These are phyloP conservation scores for Termitomyces sp. DNA, from an alignment of 768 basidiomycete genomes.

Conservation along the genomic window DNA sequence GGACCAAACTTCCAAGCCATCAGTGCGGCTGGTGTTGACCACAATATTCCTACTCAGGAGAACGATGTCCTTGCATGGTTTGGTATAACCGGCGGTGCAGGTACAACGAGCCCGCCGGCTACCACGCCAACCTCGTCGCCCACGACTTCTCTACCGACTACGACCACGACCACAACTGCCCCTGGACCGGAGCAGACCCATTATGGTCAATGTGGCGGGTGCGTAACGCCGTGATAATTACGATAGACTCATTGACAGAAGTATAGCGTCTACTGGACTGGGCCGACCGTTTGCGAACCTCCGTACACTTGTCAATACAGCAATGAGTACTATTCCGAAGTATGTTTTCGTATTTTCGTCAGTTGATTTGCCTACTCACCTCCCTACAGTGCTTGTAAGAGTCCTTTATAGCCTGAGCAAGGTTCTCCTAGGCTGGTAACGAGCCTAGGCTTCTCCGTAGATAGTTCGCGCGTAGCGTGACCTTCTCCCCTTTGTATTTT, in stretches of 20 bases:
- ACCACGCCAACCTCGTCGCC: constrained; percentile 14
- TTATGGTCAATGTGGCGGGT: constrained; percentile 20
- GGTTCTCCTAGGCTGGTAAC: background rate
- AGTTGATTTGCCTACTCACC: background rate
- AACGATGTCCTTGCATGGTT: constrained; percentile 46
- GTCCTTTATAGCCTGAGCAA: background rate
- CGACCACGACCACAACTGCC: constrained; percentile 15
- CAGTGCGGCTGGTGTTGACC: constrained; percentile 44
- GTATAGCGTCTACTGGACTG: constrained; percentile 25
- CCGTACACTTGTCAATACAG: constrained; percentile 19
- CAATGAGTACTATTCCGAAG: constrained; percentile 22
- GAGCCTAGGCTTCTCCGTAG: background rate
- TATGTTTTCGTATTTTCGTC: background rate
- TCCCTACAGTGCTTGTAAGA: constrained; percentile 4
- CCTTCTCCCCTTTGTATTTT: background rate
- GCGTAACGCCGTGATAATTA: background rate
- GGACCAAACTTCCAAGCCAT: constrained; percentile 49
- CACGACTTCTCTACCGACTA: constrained; percentile 16
- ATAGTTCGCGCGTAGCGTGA: background rate
- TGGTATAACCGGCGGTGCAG: constrained; percentile 30
- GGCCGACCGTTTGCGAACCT: constrained; percentile 19
- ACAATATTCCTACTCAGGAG: constrained; percentile 48
- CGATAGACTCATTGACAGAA: background rate
- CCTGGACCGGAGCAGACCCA: constrained; percentile 15
- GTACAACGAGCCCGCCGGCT: constrained; percentile 13